Percentiles rank a stretch among this genome's conserved stretches.
phyloP scores from a whole-genome alignment of 225 moss, liverwort and hornwort species.

The Climacium dendroides region DNA sequence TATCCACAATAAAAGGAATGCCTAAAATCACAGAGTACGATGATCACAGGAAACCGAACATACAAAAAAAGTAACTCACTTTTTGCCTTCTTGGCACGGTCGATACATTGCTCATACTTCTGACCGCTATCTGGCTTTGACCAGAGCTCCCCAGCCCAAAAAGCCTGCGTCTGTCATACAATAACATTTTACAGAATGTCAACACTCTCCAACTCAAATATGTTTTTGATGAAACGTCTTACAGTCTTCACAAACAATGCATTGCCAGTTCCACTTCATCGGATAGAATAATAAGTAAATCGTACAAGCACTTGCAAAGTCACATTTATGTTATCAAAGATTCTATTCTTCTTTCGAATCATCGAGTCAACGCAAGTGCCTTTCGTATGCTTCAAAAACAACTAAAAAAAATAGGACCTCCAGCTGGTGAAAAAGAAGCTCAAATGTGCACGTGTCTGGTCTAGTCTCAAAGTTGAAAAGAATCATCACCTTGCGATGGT shows the following conservation, averaged over 20 bases:
- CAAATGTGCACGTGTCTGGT: not conserved
- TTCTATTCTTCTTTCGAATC: not conserved
- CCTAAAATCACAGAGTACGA: not conserved
- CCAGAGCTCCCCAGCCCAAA: conserved; percentile 44
- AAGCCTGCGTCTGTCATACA: not conserved
- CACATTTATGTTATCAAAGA: not conserved
- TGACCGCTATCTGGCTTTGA: conserved; percentile 47
- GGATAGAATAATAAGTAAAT: not conserved
- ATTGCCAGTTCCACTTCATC: not conserved
- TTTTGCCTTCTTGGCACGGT: conserved; percentile 19
- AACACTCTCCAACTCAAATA: not conserved
- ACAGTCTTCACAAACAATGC: not conserved
- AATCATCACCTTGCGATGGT: conserved; percentile 5
- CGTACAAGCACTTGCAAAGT: not conserved
- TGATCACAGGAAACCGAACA: not conserved
- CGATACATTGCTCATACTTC: conserved; percentile 56
- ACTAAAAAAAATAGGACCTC: too few species aligned
- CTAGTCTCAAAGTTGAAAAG: not conserved
- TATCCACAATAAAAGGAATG: not conserved
- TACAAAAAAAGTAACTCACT: conserved; percentile 18
- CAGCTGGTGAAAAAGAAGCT: not conserved
- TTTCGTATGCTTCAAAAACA: not conserved
- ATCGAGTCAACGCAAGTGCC: not conserved
- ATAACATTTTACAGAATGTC: not conserved
- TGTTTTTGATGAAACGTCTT: not conserved